A percentile compares a stretch with the other conserved stretches of the same genome.
Conservation (phyloP, 345 rosid genomes). For the Populus davidiana region DNA sequence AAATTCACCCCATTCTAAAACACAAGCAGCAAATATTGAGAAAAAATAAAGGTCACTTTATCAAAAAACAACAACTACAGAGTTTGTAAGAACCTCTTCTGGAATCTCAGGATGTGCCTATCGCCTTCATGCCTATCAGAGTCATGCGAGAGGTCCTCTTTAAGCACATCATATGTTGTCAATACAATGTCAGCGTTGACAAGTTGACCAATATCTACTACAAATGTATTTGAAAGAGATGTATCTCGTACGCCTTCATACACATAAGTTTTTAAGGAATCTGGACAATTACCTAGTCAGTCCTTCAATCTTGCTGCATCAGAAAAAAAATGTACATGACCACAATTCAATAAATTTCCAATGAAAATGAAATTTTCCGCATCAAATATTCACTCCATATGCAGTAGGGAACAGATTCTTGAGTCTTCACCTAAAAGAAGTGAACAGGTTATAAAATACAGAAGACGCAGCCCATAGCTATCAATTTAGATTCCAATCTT, state of each 20-base stretch:
- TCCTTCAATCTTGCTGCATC: no score
- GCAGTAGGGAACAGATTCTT: no score
- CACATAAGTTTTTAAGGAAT: no score
- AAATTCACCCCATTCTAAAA: neutral
- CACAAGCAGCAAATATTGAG: neutral
- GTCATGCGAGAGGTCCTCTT: slow-evolving; percentile 92
- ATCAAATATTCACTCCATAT: no score
- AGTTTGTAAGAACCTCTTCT: slow-evolving; percentile 64
- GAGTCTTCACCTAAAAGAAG: no score
- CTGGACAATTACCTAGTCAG: no score
- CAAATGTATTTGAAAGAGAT: slow-evolving; percentile 54
- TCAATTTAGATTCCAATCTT: no score
- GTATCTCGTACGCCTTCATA: slow-evolving; percentile 6
- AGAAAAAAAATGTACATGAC: no score
- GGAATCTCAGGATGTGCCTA: slow-evolving; percentile 80
- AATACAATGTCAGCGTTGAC: slow-evolving; percentile 71
- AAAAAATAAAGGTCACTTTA: neutral
- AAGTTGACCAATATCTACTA: slow-evolving; percentile 57
- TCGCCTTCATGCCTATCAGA: slow-evolving; percentile 92
- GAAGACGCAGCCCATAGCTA: no score
- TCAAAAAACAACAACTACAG: slow-evolving; percentile 16
- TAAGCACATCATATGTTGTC: slow-evolving; percentile 94
- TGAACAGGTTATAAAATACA: no score
- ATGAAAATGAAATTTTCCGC: no score
- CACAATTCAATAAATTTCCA: no score